Evolutionary conservation across 2,329 filamentous ascomycete species (phyloP).

Genomic region (Talaromyces sp.): DNA sequence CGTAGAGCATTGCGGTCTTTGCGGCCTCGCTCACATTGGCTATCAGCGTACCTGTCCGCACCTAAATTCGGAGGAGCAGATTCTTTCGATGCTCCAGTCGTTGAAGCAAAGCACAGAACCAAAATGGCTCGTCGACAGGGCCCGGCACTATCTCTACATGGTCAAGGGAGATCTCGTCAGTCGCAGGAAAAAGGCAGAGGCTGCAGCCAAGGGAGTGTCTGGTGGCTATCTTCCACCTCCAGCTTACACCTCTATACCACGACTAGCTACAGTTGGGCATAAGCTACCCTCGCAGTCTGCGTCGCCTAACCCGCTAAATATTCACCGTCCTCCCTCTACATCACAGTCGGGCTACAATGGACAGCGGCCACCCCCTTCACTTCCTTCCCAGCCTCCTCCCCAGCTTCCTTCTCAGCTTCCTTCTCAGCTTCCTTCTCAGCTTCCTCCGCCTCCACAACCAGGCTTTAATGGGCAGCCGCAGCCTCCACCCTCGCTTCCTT

Average conservation of each 20-base stretch:
- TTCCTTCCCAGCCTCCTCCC: too few species aligned
- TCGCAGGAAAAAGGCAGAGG: constrained; percentile 37
- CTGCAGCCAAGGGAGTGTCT: background rate
- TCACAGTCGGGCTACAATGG: background rate
- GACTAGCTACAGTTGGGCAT: background rate
- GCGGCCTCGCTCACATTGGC: constrained; percentile 58
- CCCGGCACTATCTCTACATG: constrained; percentile 52
- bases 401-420: background rate
- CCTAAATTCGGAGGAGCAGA: constrained; percentile 56
- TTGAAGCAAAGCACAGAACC: constrained; percentile 55
- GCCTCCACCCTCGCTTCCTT: too few species aligned
- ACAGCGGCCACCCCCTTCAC: constrained; percentile 17
- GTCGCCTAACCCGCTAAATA: background rate
- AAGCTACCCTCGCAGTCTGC: background rate
- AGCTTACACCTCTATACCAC: background rate
- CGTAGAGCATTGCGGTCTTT: constrained; percentile 58
- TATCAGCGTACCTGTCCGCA: constrained; percentile 54
- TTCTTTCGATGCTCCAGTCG: constrained; percentile 58
- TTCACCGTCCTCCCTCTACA: background rate
- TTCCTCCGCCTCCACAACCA: background rate
- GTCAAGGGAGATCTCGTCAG: constrained; percentile 52
- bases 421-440: background rate
- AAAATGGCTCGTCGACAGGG: constrained; percentile 46
- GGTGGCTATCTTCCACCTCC: background rate
- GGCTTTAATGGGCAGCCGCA: too few species aligned